Percentiles rank a stretch among this genome's conserved stretches.
Evolutionary conservation across 176 grass and related monocot species (phyloP).

Genomic region (Canna indica): DNA sequence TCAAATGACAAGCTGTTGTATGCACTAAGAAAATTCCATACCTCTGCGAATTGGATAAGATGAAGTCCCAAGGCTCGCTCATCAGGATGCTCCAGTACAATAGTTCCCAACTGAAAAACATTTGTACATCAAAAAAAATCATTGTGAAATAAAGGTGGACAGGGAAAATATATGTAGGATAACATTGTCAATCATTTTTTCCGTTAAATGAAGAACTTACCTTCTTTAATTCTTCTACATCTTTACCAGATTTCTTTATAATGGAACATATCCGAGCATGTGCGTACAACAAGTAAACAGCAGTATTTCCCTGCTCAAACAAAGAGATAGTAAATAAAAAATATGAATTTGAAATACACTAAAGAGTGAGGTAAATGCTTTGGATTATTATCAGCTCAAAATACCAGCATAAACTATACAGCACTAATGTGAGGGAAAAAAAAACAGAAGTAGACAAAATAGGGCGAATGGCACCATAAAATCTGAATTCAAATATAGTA

Average conservation of each 20-base stretch:
- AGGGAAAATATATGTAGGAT: background rate
- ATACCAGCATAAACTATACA: no score
- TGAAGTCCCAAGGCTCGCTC: constrained; percentile 73
- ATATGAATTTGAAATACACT: background rate
- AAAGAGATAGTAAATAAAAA: background rate
- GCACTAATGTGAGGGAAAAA: no score
- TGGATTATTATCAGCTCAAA: no score
- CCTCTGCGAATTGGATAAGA: constrained; percentile 91
- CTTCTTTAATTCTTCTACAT: constrained; percentile 60
- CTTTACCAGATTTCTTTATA: constrained; percentile 73
- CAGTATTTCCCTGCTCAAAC: constrained; percentile 75
- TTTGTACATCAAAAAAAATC: background rate
- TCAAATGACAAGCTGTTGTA: background rate
- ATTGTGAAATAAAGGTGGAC: background rate
- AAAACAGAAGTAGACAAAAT: no score
- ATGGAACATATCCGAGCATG: constrained; percentile 99
- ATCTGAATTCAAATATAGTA: no score
- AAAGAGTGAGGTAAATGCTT: background rate
- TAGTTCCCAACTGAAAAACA: constrained; percentile 41
- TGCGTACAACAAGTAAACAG: constrained; percentile 89
- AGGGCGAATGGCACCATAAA: no score
- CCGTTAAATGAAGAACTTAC: constrained; percentile 29
- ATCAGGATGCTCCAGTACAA: constrained; percentile 59
- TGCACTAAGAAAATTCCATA: constrained; percentile 4
- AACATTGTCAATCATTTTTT: background rate